Base-by-base conservation (phyloP, 257 asterid species). In the Plantago major region DNA sequence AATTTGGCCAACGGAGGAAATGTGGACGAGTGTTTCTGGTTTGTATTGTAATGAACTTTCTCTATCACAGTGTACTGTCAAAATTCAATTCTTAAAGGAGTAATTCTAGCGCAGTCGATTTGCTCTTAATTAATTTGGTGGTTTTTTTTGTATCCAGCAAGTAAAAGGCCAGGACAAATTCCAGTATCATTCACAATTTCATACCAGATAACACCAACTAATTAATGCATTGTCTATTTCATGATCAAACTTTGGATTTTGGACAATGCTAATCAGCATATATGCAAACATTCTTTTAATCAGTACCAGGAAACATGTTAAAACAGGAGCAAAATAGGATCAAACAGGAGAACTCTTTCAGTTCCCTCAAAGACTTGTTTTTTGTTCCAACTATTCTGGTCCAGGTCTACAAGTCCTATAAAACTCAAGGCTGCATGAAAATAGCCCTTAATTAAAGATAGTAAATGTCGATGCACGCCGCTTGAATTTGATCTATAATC, bases 201-300 rank as follows among this genome's bases (percentile, higher is more conserved):
- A 22, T 22, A 22, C n/a, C n/a, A n/a, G n/a, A n/a, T 52, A 19
- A 11, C n/a, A 51, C 37, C 56, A 51, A 16, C 30, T 22, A 22
- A 22, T 17, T 26, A 51, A 51, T 37, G 11, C 28, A 16, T 47
- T 18, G 19, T 48, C 54, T 15, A 48, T 26, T 19, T 15, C 26
- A 22, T 22, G 26, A 26, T 16, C 19, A 53, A 19, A 53, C 33
- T 37, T 14, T 52, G 19, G 42, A 28, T 11, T 53, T 53, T 19
- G 58, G 58, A 53, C 17, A 53, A 53, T 22, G 40, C 56, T 33
- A 51, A 33, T 51, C 22, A 51, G n/a, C 56, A 51, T 52, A 22
- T 22, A 22, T 1, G 40, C 42, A 19, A 53, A 26, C 19, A 6
- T 53, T 53, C 58, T 53, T 40, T 53, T 53, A 7, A 52, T 28